Base-by-base conservation (phyloP, 139 green algal species). In the Desmodesmus armatus region DNA sequence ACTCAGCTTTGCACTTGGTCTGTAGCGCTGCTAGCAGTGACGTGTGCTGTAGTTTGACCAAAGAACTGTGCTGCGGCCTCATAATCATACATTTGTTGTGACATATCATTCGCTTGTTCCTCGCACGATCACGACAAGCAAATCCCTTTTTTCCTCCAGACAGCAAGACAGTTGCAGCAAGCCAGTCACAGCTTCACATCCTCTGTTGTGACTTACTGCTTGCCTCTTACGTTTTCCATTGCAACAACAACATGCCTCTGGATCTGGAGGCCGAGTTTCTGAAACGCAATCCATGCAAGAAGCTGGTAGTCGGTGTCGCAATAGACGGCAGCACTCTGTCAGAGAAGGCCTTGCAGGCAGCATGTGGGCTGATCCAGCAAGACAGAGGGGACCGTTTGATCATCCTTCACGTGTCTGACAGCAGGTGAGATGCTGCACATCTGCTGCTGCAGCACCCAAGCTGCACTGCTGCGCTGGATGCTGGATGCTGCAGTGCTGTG, bases 271-370 rank as follows among this genome's bases (percentile, higher is more conserved):
- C 71, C 27, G 47, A 78, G 27, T 81, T 82, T 21, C 23, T 77
- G 23, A 84, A 81, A 11, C 58, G 72, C 19, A 55, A 87, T 35
- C 70, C 73, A 6, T 49, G 27, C 27, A 78, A 78, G 13, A 51
- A 29, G 47, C 44, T 85, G 43, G 47, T 73, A 2, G 60, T 90
- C 2, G 87, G 43, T 29, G 81, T 88, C 2, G 87, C 87, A 15
- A 85, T 88, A 40, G 87, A 90, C 33, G 87, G 87, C 53, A 79
- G 47, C 40, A 43, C 53, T 9, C 83, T 90, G 2, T 80, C 65
- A n/a, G 82, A 88, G 51, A 78, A 78, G 15, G 81, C 87, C 4
- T 25, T 81, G 29, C 17, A 79, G 44, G 51, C 44, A 53, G 55
- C 85, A 6, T 74, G 51, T 63, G 66, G 37, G 3, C 55, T 89